Evolutionary conservation across 1,284 basidiomycete genomes (phyloP), one percentile per base, ranked within the genome.

Genomic region (Coriolopsis trogii): DNA sequence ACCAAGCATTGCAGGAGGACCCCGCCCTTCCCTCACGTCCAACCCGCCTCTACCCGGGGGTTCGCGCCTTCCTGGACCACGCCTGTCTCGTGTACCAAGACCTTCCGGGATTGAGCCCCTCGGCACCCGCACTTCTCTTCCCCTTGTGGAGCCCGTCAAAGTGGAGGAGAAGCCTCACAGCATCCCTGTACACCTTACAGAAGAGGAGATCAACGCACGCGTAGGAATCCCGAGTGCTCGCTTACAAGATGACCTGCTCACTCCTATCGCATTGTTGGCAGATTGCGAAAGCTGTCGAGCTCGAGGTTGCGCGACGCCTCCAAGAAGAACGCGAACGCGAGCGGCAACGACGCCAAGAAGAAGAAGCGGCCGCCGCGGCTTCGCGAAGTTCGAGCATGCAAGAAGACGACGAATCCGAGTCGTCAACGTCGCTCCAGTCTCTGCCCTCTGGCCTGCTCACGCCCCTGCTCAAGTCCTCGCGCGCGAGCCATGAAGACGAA

Each of bases 261-360:
- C 13, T 13, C 24, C 15, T 29, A n/a, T 38, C 51, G 23, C 29
- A 20, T 6, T 10, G 40, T 23, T 30, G 50, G 33, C 56, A 87
- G 85, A 91, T 90, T 41, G 80, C 83, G 36, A 82, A 74, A 59
- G 84, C 84, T 7, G 87, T 91, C 18, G 84, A 90, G 68, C 76
- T 75, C 12, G 87, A 90, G 64, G 87, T 91, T 34, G 79, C 83
- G 5, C 73, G 84, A 50, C 76, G 86, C 28, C 67, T 90, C 41
- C 82, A 80, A 48, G 53, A 55, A 41, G 83, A 85, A 60, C 76
- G 78, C 39, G 79, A 84, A 61, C 73, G 70, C 39, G 79, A 84
- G 62, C 73, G 70, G 37, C 71, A 78, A 46, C 68, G 72, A 8
- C 46, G 50, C 13, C 49, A 61, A 24, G 58, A 59, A 38, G 62